These are phyloP conservation scores for Termitomyces eurrhizus DNA, from an alignment of 768 basidiomycete species.

Conservation along the genomic window DNA sequence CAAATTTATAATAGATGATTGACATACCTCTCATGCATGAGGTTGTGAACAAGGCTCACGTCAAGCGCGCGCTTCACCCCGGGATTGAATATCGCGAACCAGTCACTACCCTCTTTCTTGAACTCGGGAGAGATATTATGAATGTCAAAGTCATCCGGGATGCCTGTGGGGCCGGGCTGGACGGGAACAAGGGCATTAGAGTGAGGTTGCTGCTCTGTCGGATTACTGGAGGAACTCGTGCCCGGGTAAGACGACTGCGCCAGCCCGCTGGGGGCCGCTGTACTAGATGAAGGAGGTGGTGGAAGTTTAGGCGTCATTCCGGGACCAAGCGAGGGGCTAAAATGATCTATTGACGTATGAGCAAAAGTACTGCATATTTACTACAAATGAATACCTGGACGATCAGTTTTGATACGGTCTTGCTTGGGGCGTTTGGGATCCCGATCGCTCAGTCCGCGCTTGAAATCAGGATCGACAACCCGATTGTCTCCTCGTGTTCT, in stretches of 20 bases:
- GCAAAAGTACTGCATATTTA: not conserved
- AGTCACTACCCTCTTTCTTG: conserved; percentile 77
- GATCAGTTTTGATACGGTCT: conserved; percentile 33
- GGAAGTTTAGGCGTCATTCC: conserved; percentile 36
- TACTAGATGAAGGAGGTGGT: conserved; percentile 26
- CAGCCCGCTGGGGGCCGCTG: conserved; percentile 29
- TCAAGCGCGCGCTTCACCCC: conserved; percentile 76
- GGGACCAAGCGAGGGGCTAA: conserved; percentile 33
- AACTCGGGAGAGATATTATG: conserved; percentile 44
- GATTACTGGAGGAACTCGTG: conserved; percentile 8
- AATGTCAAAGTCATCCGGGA: conserved; percentile 43
- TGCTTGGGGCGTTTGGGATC: conserved; percentile 62
- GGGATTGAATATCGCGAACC: conserved; percentile 87
- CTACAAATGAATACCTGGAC: conserved; percentile 23
- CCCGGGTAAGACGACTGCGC: conserved; percentile 14
- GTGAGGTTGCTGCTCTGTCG: conserved; percentile 11
- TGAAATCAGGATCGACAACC: conserved; percentile 21
- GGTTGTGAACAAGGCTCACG: conserved; percentile 75
- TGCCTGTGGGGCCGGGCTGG: conserved; percentile 24
- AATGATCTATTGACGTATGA: conserved; percentile 26
- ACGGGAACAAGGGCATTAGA: conserved; percentile 18
- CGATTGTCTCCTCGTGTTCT: conserved; percentile 16
- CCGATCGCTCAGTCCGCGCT: conserved; percentile 41
- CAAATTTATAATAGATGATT: not conserved
- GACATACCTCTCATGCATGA: conserved; percentile 85